These are phyloP conservation scores for Tuber umbilicatum DNA, from an alignment of 495 filamentous ascomycete genomes.

Conservation along the genomic window DNA sequence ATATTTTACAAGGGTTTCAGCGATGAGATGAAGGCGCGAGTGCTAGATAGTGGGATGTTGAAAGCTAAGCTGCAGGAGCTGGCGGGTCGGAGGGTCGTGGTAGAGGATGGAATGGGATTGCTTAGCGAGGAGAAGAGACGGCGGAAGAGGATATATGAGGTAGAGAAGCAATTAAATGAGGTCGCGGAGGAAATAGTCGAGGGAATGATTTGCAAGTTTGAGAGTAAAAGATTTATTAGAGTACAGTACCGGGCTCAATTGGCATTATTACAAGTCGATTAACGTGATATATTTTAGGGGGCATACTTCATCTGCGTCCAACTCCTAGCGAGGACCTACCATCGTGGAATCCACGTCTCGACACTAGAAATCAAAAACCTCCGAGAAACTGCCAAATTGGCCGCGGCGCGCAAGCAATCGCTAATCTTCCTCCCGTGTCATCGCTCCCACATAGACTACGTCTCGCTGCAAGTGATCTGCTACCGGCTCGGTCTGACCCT, in stretches of 20 bases:
- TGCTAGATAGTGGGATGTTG: slow-evolving; percentile 68
- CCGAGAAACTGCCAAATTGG: slow-evolving; percentile 70
- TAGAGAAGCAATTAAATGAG: slow-evolving; percentile 51
- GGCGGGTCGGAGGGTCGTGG: slow-evolving; percentile 61
- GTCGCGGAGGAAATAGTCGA: slow-evolving; percentile 79
- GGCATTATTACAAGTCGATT: neutral
- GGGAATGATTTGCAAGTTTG: slow-evolving; percentile 98
- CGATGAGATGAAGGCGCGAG: slow-evolving; percentile 73
- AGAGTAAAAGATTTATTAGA: slow-evolving; percentile 86
- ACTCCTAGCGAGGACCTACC: slow-evolving; percentile 83
- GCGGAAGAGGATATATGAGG: slow-evolving; percentile 54
- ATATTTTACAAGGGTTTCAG: slow-evolving; percentile 89
- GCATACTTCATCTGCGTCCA: slow-evolving; percentile 89
- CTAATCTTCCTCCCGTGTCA: slow-evolving; percentile 95
- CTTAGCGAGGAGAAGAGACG: slow-evolving; percentile 54
- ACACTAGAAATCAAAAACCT: slow-evolving; percentile 84
- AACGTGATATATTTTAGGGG: slow-evolving; percentile 41
- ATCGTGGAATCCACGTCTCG: slow-evolving; percentile 93
- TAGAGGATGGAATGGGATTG: slow-evolving; percentile 71
- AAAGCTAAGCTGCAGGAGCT: slow-evolving; percentile 67
- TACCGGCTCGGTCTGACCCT: slow-evolving; percentile 83
- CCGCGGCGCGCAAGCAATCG: slow-evolving; percentile 79
- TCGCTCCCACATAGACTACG: slow-evolving; percentile 90
- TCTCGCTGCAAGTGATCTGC: slow-evolving; percentile 86
- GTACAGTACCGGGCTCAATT: slow-evolving; percentile 12